Base-by-base conservation (phyloP, 2,329 filamentous ascomycete species). In the Arthrinium puccinioides region DNA sequence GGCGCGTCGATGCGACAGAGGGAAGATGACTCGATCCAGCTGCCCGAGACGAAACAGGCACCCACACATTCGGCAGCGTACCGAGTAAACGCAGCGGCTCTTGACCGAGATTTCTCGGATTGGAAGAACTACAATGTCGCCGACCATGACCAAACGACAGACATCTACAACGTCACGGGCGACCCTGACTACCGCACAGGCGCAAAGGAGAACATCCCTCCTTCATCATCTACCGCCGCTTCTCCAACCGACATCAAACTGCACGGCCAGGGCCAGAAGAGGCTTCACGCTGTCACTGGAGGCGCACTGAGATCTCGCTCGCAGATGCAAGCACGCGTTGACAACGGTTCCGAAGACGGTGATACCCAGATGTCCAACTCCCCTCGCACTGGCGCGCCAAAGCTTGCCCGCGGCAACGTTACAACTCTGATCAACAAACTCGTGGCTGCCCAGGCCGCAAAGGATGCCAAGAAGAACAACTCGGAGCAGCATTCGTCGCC, bases 241-340 rank as follows among this genome's bases (percentile, higher is more conserved):
- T 55, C 35, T 63, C 71, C 45, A 61, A 69, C 42, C 60, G 64
- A 19, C 63, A 64, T 29, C 60, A 64, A 41, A 54, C 65, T 43
- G 55, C 56, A 27, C 66, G 63, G 59, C 44, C 50, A 29, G 58
- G 21, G 21, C 6, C 36, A 32, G 24, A 33, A 25, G 30, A 21
- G 20, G 20, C 25, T 36, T 18, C 26, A 42, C 53, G 36, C 28
- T 21, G 27, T 23, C 5, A 29, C n/a, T 24, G 9, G 18, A 13
- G 35, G 26, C 21, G 19, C 34, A 8, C 27, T 21, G 16, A 23
- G 31, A 61, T 61, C 34, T 60, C 60, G 45, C 58, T 65, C 47
- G 60, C 62, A 42, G 45, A 73, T 75, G 69, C 71, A 75, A 40
- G 63, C 71, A 9, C 68, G 68, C 34, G 71, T 72, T 24, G 69